Evolutionary conservation across 164 flowering plant species (phyloP).

Genomic region (Annona squamosa): DNA sequence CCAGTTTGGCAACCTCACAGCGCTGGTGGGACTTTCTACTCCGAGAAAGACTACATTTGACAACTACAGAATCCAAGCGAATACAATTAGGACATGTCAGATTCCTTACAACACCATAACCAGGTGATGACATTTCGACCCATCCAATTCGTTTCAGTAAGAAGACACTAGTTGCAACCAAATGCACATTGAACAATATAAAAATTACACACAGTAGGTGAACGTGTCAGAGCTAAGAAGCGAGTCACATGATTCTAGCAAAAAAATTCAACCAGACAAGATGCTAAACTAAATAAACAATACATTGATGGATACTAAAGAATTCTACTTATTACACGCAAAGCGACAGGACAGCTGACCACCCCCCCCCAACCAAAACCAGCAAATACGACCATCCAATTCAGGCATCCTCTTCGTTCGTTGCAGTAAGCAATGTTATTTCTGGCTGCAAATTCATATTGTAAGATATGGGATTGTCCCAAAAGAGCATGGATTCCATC

Average conservation of each 20-base stretch:
- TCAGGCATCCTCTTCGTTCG: neutral
- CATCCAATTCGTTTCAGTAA: too few species aligned
- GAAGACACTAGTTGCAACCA: too few species aligned
- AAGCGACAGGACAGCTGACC: neutral
- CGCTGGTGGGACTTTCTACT: neutral
- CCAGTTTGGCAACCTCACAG: neutral
- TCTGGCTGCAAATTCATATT: neutral
- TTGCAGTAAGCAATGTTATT: neutral
- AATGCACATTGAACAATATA: too few species aligned
- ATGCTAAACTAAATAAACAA: neutral
- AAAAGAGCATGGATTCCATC: neutral
- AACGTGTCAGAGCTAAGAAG: neutral
- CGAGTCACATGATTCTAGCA: neutral
- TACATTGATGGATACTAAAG: neutral
- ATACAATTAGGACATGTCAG: too few species aligned
- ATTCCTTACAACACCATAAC: too few species aligned
- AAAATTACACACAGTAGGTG: neutral
- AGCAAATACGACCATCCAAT: neutral
- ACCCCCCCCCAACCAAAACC: neutral
- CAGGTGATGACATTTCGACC: too few species aligned
- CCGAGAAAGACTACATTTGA: neutral
- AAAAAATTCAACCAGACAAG: neutral
- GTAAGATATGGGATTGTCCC: neutral
- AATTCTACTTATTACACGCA: neutral
- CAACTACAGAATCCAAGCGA: neutral